Base-by-base conservation (phyloP, 495 filamentous ascomycete species). In the Penicillium simplicissimum region DNA sequence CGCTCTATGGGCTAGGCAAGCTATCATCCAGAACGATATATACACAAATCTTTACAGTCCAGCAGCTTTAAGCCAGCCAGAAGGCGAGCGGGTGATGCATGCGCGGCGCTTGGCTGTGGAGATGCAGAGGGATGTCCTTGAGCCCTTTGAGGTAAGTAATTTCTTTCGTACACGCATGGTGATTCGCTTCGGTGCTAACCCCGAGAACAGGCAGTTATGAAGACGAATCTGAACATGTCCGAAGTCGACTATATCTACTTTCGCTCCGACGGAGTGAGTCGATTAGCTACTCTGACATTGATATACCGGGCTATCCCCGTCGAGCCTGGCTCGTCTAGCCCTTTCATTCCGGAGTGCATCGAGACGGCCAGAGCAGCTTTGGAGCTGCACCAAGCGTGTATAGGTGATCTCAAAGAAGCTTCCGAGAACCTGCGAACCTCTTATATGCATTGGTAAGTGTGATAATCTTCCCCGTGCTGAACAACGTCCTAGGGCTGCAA, bases 21-120 rank as follows among this genome's bases (percentile, higher is more conserved):
- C 82, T 35, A 79, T 77, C 17, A 79, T 88, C n/a, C 79, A 85
- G 42, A 82, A 84, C 6, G 74, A 78, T 15, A 78, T 82, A 6
- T 89, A 88, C 63, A 81, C 85, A 55, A 73, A 80, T 28, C 70
- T 90, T 31, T 90, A 88, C 63, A 86, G 84, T 55, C 86, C 86
- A 4, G 80, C 78, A 0, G 86, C 85, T 4, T 68, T 90, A 48
- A 73, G 75, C 0, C 78, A 78, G 52, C 72, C 79, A 2, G 78
- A 80, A 37, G 69, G 68, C 14, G 74, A 83, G 34, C 75, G 86
- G 13, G 69, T 71, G 6, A 55, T 61, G 4, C 67, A 72, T 54
- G 78, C 76, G 0, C 66, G 67, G 8, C 64, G 57, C 13, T 51
- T 81, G n/a, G 76, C 73, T 25, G 56, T 60, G 7, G 69, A 75